Percentiles rank a stretch among this genome's conserved stretches.
phyloP scores from a whole-genome alignment of 306 rosid genomes.

The Cotoneaster glaucophyllus region DNA sequence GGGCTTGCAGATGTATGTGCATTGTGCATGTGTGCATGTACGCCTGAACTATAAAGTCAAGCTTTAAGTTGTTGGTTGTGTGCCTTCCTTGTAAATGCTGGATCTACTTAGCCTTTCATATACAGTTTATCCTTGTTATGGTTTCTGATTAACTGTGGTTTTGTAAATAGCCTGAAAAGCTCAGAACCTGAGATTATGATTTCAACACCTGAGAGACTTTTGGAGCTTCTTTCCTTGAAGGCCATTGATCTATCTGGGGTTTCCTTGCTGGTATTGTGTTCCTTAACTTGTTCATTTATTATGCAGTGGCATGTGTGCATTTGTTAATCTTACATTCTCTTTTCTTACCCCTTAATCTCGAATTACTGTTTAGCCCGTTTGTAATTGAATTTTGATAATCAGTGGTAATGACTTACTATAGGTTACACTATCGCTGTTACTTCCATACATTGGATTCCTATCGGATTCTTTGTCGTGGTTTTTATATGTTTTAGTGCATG shows the following conservation, averaged over 20 bases:
- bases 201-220: conserved; percentile 90
- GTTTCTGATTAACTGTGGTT: conserved; percentile 24
- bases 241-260: conserved; percentile 83
- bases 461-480: neutral
- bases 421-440: neutral
- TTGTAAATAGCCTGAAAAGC: conserved; percentile 54
- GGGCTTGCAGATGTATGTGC: neutral
- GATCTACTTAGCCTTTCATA: neutral
- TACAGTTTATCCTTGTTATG: neutral
- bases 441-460: neutral
- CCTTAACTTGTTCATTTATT: neutral
- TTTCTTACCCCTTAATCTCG: neutral
- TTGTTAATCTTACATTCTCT: neutral
- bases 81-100: neutral
- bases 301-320: neutral
- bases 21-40: neutral
- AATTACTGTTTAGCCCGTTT: neutral
- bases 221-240: conserved; percentile 74
- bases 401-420: neutral
- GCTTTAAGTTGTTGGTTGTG: neutral
- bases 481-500: neutral
- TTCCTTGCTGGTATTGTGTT: conserved; percentile 61
- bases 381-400: neutral
- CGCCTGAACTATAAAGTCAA: too few species aligned
- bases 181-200: conserved; percentile 95